These are phyloP conservation scores for Monosporascus sp. DNA, from an alignment of 2,329 filamentous ascomycete genomes.

Conservation along the genomic window DNA sequence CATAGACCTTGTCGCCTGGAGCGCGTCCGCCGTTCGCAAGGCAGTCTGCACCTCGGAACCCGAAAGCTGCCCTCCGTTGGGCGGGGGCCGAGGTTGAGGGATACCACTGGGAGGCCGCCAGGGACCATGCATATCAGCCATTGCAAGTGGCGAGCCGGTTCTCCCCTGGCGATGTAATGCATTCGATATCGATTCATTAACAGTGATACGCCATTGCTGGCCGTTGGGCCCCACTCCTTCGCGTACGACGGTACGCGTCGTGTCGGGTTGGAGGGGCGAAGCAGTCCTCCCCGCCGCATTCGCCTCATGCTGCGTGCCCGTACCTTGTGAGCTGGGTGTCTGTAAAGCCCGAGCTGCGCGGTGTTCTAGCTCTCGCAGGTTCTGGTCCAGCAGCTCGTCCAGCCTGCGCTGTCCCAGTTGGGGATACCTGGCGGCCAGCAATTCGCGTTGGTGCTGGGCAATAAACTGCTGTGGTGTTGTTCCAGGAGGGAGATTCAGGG, in stretches of 20 bases:
- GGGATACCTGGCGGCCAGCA: slow-evolving; percentile 30
- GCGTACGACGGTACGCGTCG: slow-evolving; percentile 38
- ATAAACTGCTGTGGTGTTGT: slow-evolving; percentile 14
- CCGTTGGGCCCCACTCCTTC: slow-evolving; percentile 46
- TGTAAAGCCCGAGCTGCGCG: slow-evolving; percentile 35
- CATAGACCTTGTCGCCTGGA: slow-evolving; percentile 36
- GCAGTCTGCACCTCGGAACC: slow-evolving; percentile 41
- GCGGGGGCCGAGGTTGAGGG: slow-evolving; percentile 17
- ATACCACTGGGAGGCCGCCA: slow-evolving; percentile 3
- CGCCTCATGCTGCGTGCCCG: slow-evolving; percentile 19
- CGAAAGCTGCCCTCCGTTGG: slow-evolving; percentile 29
- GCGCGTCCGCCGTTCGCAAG: slow-evolving; percentile 39
- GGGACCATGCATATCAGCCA: slow-evolving; percentile 9
- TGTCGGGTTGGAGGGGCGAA: slow-evolving; percentile 28
- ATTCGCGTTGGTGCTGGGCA: slow-evolving; percentile 11
- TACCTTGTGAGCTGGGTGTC: slow-evolving; percentile 19
- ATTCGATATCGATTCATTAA: slow-evolving; percentile 36
- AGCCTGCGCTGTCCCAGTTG: slow-evolving; percentile 30
- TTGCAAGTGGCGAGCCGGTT: slow-evolving; percentile 18
- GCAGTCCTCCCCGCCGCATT: slow-evolving; percentile 21
- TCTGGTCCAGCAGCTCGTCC: slow-evolving; percentile 38
- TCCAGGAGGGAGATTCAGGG: slow-evolving; percentile 8
- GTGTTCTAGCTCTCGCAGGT: slow-evolving; percentile 28
- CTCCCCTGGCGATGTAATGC: slow-evolving; percentile 12
- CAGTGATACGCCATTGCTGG: slow-evolving; percentile 45